phyloP scores from a whole-genome alignment of 164 flowering plant species.

The Nymphaea colorata region DNA sequence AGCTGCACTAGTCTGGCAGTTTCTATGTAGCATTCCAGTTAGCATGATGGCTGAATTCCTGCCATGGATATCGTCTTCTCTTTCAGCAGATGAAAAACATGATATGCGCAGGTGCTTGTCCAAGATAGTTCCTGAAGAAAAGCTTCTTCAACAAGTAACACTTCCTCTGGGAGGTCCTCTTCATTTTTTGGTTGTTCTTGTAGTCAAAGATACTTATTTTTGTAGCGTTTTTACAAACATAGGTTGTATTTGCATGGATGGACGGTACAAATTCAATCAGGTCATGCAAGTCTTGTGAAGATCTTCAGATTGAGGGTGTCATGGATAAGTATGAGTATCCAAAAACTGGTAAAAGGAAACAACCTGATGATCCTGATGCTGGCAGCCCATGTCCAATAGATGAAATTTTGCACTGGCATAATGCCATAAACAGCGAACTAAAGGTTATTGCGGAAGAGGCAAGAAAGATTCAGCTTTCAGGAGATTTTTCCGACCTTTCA shows the following conservation, averaged over 20 bases:
- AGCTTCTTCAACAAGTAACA: constrained; percentile 78
- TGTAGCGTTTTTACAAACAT: constrained; percentile 5
- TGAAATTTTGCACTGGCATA: constrained; percentile 89
- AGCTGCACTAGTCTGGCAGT: constrained; percentile 91
- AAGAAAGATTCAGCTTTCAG: constrained; percentile 52
- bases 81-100: constrained; percentile 64
- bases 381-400: constrained; percentile 45
- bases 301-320: constrained; percentile 18
- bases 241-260: constrained; percentile 83
- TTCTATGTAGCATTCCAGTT: constrained; percentile 88
- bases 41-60: constrained; percentile 94
- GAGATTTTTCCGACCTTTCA: constrained; percentile 67
- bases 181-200: not conserved
- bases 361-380: constrained; percentile 16
- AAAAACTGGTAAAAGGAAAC: constrained; percentile 43
- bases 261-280: constrained; percentile 32
- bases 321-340: constrained; percentile 33
- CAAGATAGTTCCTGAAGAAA: constrained; percentile 74
- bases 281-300: constrained; percentile 16
- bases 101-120: constrained; percentile 64
- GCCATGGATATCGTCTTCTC: constrained; percentile 84
- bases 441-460: constrained; percentile 68
- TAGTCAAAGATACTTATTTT: not conserved
- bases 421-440: constrained; percentile 67
- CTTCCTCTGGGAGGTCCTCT: not conserved